Base-by-base conservation (phyloP, 495 filamentous ascomycete species). In the Aspergillus baeticus region DNA sequence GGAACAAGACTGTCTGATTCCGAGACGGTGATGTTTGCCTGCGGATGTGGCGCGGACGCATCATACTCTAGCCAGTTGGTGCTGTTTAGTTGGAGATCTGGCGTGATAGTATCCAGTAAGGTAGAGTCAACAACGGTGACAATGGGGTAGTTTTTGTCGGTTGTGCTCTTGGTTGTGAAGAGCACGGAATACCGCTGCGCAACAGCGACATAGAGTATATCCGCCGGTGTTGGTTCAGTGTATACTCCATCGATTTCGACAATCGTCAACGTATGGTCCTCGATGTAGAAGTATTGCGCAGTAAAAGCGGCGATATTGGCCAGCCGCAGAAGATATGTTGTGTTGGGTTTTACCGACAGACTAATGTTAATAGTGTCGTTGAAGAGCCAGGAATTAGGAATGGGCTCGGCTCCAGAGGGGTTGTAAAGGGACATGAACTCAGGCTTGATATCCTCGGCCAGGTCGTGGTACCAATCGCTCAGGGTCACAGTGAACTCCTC, bases 61-160 rank as follows among this genome's bases (percentile, higher is more conserved):
- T 92, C 81, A 61, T 95, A 93, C 10, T 87, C 77, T 0, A 95
- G 80, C 87, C 87, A 93, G 13, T 87, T 87, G 2, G 91, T 93
- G 0, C 84, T 76, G 58, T 95, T 95, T 26, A 84, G 83, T 57
- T 91, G 54, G 2, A 74, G 53, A 8, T 61, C 46, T 1, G 66
- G 48, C 3, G 62, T 53, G n/a, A 74, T 70, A 2, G 26, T 63
- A 34, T 73, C 70, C 21, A 74, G 37, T 13, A 77, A 54, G 7
- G 18, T 38, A 0, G 71, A 70, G 38, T 76, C 73, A 8, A 60
- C 69, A 0, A 71, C 56, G 6, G 64, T 71, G 37, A 61, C 87
- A 64, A 92, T 84, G 8, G 87, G 78, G 62, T 84, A 91, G 62
- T 91, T 92, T 31, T 76, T 71, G 3, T 72, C 69, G 0, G 84